Evolutionary conservation across 2,329 filamentous ascomycete species (phyloP).

Genomic region (Ceratocystis alfenasii): DNA sequence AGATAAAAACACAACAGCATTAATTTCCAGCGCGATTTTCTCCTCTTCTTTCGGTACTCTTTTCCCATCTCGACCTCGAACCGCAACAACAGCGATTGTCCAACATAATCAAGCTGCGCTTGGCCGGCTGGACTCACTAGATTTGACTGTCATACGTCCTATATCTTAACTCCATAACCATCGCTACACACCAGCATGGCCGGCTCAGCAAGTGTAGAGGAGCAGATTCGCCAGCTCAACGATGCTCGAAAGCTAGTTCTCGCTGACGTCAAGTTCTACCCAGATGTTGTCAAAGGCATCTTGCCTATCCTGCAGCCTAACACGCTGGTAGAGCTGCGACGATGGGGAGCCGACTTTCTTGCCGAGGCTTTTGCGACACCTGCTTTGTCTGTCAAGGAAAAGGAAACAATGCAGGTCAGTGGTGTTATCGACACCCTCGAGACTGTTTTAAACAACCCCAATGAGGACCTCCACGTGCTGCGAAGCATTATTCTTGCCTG

Average conservation of each 20-base stretch:
- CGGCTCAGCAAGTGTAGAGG: slow-evolving; percentile 47
- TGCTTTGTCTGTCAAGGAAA: slow-evolving; percentile 62
- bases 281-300: slow-evolving; percentile 81
- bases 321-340: slow-evolving; percentile 65
- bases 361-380: slow-evolving; percentile 93
- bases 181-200: slow-evolving; percentile 37
- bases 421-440: slow-evolving; percentile 63
- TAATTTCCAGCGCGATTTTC: neutral
- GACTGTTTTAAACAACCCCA: slow-evolving; percentile 55
- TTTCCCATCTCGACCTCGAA: neutral
- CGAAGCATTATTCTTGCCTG: slow-evolving; percentile 79
- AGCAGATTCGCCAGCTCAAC: slow-evolving; percentile 79
- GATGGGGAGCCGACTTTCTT: slow-evolving; percentile 94
- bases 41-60: neutral
- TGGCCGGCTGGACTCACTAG: neutral
- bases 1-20: neutral
- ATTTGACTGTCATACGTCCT: neutral
- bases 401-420: slow-evolving; percentile 64
- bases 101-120: neutral
- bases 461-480: slow-evolving; percentile 67
- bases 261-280: slow-evolving; percentile 75
- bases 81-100: neutral
- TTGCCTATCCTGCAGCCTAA: slow-evolving; percentile 76
- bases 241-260: slow-evolving; percentile 83
- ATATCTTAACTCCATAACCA: neutral